These are phyloP conservation scores for Neophaeococcomyces mojaviensis DNA, from an alignment of 2,329 filamentous ascomycete genomes.

Conservation along the genomic window DNA sequence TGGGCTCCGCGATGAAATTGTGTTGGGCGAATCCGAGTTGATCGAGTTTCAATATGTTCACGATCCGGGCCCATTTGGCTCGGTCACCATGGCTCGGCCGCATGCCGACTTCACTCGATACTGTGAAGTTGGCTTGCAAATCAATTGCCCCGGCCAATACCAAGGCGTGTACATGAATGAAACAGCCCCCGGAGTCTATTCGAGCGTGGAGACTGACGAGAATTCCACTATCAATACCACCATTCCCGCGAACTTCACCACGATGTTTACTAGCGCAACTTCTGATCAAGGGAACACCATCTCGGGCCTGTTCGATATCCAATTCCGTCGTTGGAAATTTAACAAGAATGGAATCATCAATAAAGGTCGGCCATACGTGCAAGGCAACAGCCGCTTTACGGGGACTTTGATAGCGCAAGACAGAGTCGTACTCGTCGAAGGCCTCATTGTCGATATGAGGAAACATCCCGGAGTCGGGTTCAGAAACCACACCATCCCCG, in stretches of 20 bases:
- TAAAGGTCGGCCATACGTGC: slow-evolving; percentile 26
- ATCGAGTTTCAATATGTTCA: slow-evolving; percentile 10
- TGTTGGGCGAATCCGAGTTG: slow-evolving; percentile 4
- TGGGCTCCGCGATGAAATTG: slow-evolving; percentile 8
- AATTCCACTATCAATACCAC: slow-evolving; percentile 10
- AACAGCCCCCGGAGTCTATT: slow-evolving; percentile 6
- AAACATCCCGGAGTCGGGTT: slow-evolving; percentile 35
- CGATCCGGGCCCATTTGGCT: slow-evolving; percentile 9
- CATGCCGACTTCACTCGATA: slow-evolving; percentile 7
- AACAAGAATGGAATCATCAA: slow-evolving; percentile 22
- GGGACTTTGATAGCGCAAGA: slow-evolving; percentile 29
- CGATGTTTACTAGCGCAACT: slow-evolving; percentile 11
- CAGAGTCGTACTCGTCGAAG: slow-evolving; percentile 29
- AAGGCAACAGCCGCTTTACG: slow-evolving; percentile 26
- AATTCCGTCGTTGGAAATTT: slow-evolving; percentile 27
- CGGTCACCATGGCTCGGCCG: slow-evolving; percentile 11
- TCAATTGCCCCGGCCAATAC: slow-evolving; percentile 12
- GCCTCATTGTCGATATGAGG: slow-evolving; percentile 27
- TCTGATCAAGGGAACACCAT: slow-evolving; percentile 23
- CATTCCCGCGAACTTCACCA: slow-evolving; percentile 9
- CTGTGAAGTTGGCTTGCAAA: slow-evolving; percentile 8
- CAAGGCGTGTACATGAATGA: slow-evolving; percentile 13
- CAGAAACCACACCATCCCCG: slow-evolving; percentile 36
- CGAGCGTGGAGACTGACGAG: slow-evolving; percentile 8
- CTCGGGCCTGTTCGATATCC: slow-evolving; percentile 38